Evolutionary conservation across 2,329 filamentous ascomycete species (phyloP), one percentile per base, ranked within the genome.

Genomic region (Epichloe gansuensis): DNA sequence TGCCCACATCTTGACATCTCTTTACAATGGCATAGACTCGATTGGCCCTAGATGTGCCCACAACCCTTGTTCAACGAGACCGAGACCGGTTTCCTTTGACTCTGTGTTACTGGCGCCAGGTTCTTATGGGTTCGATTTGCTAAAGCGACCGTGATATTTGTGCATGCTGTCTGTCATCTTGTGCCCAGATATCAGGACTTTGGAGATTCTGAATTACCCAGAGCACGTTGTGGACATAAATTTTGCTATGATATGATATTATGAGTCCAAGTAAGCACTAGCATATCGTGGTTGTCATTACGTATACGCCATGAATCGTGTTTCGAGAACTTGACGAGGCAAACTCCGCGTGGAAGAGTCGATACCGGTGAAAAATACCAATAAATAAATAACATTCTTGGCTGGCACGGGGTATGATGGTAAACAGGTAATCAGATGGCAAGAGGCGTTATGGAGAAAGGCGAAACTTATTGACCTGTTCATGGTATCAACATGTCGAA

Each of bases 351-450:
- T 53, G 46, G 46, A 46, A 47, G 56, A 45, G 54, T 57, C 54
- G 58, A 58, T 59, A 58, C 61, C 61, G 57, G 53, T 64, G 56
- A 61, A 62, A 62, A 61, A 61, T 48, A 55, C 60, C 57, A 63
- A 60, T 55, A 56, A 39, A 53, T 54, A 57, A 39, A 53, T 60
- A 62, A 43, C 57, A 25, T 15, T 85, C 65, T 87, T 81, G 69
- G 67, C 70, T 71, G 75, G 74, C 76, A 82, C 69, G 57, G 66
- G 59, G 52, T 42, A 59, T 61, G 53, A 61, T 62, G 69, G 69
- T 68, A 73, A 72, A 72, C 67, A 80, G 79, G 80, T 75, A 82
- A 84, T 84, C 85, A 82, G 79, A 85, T 82, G 72, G 78, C 75
- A 76, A 80, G 82, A 85, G 81, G 68, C 59, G 34, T 52, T 31